Evolutionary conservation across 176 grass and related monocot genomes (phyloP), one percentile per base, ranked within the genome.

Genomic region (Themeda triandra): DNA sequence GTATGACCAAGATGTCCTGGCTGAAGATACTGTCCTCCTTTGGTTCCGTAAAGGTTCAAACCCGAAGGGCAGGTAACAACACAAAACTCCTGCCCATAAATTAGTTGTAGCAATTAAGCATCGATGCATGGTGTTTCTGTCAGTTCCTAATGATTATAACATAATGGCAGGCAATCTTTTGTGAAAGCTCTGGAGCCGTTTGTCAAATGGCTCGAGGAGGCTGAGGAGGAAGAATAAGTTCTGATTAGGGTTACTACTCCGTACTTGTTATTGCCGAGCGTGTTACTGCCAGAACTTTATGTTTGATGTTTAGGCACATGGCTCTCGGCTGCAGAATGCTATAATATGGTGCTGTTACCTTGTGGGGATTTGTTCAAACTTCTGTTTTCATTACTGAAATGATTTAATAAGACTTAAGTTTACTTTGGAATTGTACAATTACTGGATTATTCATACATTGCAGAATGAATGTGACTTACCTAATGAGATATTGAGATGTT

Each of bases 11-110:
- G 95, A 98, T 95, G 92, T 98, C 74, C 69, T 95, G 30, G 95
- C 95, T 86, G 92, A 98, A 89, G 95, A 98, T 83, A 98, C 95
- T 15, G 92, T 98, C 63, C 89, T 98, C 33, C 89, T 93, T 49
- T 98, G 95, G 95, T 98, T 98, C 63, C 87, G 91, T 17, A 98
- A 95, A 74, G 95, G 95, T 86, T 88, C 92, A 56, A 98, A 98
- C 87, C 91, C 89, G 44, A 98, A 98, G 91, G 92, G 92, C 79
- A 97, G 94, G 94, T 97, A 82, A 24, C 54, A 60, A 25, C 56
- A 60, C n/a, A 24, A 9, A 58, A 25, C 56, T 60, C n/a, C 10
- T 12, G 23, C 7, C 51, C 19, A 12, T 60, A 60, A 10, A 60
- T 60, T 9, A 60, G n/a, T 10, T 60, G 56, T 60, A 25, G 56